Base-by-base conservation (phyloP, 345 rosid genomes). In the Boechera divaricarpa region DNA sequence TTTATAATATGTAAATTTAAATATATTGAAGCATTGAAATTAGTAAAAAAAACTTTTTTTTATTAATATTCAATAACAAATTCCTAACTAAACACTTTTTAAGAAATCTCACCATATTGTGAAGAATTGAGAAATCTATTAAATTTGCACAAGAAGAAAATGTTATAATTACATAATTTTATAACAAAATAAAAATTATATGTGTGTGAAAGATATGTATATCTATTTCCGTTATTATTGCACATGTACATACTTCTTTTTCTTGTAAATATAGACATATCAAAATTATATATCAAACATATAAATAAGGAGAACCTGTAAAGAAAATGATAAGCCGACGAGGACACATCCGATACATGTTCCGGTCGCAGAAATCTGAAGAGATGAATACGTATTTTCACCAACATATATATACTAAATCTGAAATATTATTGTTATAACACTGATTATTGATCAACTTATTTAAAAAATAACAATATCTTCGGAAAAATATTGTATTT, bases 301-400 rank as follows among this genome's bases (percentile, higher is more conserved):
- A 32, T 29, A 26, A 24, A n/a, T 32, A 28, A 55, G 15, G n/a
- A 57, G 36, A 68, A 68, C 96, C 91, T 84, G 87, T 42, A 80
- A 73, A 41, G 81, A 72, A 68, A 87, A 90, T 41, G 96, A 87
- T 26, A 85, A 47, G 28, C 84, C 88, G 0, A 80, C 72, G 26
- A 93, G 84, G 31, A 88, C 56, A 77, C 96, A 84, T 61, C 96
- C 92, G 67, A 89, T 45, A 54, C 91, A 88, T 68, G 91, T 89
- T 74, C 98, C 94, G 4, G 84, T 90, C n/a, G 96, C 93, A 47
- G 97, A 92, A 28, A 90, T 78, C 97, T 90, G 87, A 5, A 72
- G 69, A 65, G 4, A 33, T 24, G 2, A 12, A 58, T 9, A n/a
- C 3, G 1, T 32, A 57, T 15, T 32, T 13, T 32, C 10, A 57